A percentile compares a stretch with the other conserved stretches of the same genome.
These are phyloP conservation scores for Pythium brachiatum DNA, from an alignment of 352 stramenopile genomes.

Conservation along the genomic window DNA sequence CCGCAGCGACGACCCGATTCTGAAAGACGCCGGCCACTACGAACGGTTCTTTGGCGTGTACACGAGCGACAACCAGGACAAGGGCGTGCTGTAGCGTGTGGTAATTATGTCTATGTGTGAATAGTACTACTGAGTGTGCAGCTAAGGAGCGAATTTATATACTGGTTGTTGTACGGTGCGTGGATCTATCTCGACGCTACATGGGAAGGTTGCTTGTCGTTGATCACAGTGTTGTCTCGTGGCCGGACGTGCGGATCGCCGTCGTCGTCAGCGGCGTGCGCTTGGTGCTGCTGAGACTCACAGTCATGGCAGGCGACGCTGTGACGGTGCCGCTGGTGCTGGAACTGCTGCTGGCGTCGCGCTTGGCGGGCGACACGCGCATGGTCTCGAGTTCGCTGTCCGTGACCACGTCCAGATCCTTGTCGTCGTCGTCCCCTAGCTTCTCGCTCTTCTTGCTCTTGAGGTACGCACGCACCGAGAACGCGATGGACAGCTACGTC, in stretches of 20 bases:
- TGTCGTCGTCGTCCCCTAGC: slow-evolving; percentile 11
- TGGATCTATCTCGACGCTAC: neutral
- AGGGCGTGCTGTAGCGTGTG: slow-evolving; percentile 27
- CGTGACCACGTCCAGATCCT: slow-evolving; percentile 17
- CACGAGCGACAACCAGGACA: slow-evolving; percentile 42
- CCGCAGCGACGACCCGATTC: slow-evolving; percentile 36
- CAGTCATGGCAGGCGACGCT: slow-evolving; percentile 4
- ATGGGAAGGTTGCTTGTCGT: neutral
- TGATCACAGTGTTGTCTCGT: slow-evolving; percentile 24
- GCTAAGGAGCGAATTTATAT: neutral
- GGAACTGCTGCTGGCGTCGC: slow-evolving; percentile 9
- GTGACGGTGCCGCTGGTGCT: neutral
- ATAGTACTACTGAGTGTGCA: neutral
- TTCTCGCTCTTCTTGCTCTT: slow-evolving; percentile 29
- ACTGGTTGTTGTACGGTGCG: neutral
- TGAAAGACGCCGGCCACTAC: slow-evolving; percentile 31
- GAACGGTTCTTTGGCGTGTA: slow-evolving; percentile 62
- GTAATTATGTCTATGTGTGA: neutral
- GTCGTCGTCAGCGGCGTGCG: slow-evolving; percentile 15
- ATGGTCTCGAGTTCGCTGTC: slow-evolving; percentile 26
- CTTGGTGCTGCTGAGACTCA: slow-evolving; percentile 2
- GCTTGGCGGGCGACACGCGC: slow-evolving; percentile 26
- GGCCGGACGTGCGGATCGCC: slow-evolving; percentile 18
- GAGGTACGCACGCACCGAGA: slow-evolving; percentile 26
- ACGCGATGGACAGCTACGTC: slow-evolving; percentile 25